Percentiles rank a stretch among this genome's conserved stretches.
phyloP scores from a whole-genome alignment of 495 filamentous ascomycete species.

The Aspergillus haitiensis region DNA sequence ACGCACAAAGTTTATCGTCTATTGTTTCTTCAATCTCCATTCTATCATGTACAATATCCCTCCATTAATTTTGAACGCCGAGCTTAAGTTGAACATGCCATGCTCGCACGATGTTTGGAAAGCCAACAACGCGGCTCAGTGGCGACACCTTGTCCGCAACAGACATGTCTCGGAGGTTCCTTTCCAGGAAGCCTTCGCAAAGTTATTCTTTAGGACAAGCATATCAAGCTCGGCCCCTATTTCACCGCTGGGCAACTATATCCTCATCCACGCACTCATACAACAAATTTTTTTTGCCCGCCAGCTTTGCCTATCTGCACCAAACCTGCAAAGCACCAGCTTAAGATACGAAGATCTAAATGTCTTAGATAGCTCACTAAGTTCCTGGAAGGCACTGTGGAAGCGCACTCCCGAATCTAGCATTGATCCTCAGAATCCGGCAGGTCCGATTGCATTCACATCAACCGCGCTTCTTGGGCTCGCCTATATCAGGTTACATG shows the following conservation, averaged over 20 bases:
- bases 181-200: conserved; percentile 53
- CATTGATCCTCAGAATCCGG: conserved; percentile 53
- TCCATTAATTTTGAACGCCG: conserved; percentile 51
- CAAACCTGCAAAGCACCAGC: conserved; percentile 44
- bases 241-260: conserved; percentile 55
- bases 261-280: conserved; percentile 54
- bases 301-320: conserved; percentile 48
- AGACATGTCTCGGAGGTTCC: conserved; percentile 40
- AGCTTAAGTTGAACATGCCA: conserved; percentile 52
- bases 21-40: conserved; percentile 57
- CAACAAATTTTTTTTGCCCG: conserved; percentile 56
- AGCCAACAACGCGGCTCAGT: conserved; percentile 46
- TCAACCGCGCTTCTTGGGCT: conserved; percentile 55
- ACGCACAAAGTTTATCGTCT: conserved; percentile 54
- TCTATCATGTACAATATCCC: conserved; percentile 57
- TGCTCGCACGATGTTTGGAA: conserved; percentile 54
- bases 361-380: conserved; percentile 44
- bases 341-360: conserved; percentile 47
- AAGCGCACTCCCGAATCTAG: conserved; percentile 54
- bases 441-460: conserved; percentile 55
- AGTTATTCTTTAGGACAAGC: conserved; percentile 43
- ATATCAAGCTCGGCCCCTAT: conserved; percentile 50
- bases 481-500: conserved; percentile 54
- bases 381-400: conserved; percentile 55
- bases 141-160: conserved; percentile 42